These are phyloP conservation scores for Phytopythium sindhum DNA, from an alignment of 352 stramenopile genomes.

Conservation along the genomic window DNA sequence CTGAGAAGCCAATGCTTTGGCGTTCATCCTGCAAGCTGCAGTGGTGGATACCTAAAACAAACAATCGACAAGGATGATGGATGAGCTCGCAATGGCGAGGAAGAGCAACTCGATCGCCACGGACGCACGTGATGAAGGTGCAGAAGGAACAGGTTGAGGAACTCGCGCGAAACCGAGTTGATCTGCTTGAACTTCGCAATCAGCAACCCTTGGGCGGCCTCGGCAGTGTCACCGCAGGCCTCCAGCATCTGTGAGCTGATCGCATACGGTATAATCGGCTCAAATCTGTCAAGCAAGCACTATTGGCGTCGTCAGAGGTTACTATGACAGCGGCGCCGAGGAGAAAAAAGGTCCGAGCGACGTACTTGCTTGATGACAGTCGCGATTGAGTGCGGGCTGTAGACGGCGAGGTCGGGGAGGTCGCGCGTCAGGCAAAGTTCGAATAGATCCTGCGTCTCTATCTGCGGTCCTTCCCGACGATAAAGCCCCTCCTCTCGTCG, in stretches of 20 bases:
- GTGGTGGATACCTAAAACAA: conserved; percentile 31
- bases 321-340: no score
- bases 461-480: conserved; percentile 18
- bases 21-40: conserved; percentile 35
- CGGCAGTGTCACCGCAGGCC: conserved; percentile 6
- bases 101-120: neutral
- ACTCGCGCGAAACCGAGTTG: conserved; percentile 29
- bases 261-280: conserved; percentile 35
- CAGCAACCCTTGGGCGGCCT: conserved; percentile 10
- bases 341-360: neutral
- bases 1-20: conserved; percentile 34
- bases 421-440: conserved; percentile 11
- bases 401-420: conserved; percentile 32
- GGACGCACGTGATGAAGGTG: conserved; percentile 42
- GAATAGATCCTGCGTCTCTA: conserved; percentile 27
- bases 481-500: conserved; percentile 48
- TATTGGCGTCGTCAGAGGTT: neutral
- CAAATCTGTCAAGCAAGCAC: conserved; percentile 28
- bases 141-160: conserved; percentile 44
- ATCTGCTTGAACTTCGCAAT: conserved; percentile 34
- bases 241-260: conserved; percentile 37
- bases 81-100: neutral
- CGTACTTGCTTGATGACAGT: conserved; percentile 37
- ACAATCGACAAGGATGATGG: neutral
- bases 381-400: conserved; percentile 45